These are phyloP conservation scores for Acanthamoeba sp. DNA, from an alignment of 208 protist genomes.

Conservation along the genomic window DNA sequence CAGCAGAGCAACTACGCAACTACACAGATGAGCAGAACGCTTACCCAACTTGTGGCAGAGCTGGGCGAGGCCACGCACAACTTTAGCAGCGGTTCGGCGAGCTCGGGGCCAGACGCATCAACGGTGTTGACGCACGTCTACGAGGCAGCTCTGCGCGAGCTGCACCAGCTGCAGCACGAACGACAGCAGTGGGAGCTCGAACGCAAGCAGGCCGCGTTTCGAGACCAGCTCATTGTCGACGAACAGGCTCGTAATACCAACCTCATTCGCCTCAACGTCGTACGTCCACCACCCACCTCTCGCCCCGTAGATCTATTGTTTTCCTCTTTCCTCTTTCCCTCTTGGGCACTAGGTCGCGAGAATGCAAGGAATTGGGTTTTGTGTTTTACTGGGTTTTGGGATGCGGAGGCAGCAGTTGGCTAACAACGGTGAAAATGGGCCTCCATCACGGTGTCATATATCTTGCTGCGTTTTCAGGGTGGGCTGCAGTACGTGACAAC, in stretches of 20 bases:
- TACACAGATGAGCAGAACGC: neutral
- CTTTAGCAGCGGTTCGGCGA: neutral
- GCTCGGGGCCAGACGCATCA: neutral
- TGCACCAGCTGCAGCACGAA: slow-evolving; percentile 9
- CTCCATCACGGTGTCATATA: too few species aligned
- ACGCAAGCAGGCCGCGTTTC: neutral
- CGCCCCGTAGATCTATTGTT: too few species aligned
- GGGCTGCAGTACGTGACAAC: neutral
- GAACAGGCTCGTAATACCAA: neutral
- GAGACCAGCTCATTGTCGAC: neutral
- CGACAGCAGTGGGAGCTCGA: slow-evolving; percentile 11
- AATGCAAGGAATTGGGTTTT: neutral
- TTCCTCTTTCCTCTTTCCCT: neutral
- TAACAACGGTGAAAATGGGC: neutral
- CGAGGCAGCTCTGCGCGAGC: neutral
- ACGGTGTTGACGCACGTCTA: neutral
- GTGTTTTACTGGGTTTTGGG: neutral
- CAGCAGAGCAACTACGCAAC: neutral
- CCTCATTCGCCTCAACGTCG: slow-evolving; percentile 45
- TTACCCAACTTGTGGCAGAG: neutral
- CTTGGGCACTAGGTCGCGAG: neutral
- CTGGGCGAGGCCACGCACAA: slow-evolving; percentile 3
- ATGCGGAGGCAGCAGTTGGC: too few species aligned
- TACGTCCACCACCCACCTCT: neutral
- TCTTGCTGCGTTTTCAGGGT: too few species aligned